Conservation (phyloP, 75 land plant genomes). For the Picea glauca region DNA sequence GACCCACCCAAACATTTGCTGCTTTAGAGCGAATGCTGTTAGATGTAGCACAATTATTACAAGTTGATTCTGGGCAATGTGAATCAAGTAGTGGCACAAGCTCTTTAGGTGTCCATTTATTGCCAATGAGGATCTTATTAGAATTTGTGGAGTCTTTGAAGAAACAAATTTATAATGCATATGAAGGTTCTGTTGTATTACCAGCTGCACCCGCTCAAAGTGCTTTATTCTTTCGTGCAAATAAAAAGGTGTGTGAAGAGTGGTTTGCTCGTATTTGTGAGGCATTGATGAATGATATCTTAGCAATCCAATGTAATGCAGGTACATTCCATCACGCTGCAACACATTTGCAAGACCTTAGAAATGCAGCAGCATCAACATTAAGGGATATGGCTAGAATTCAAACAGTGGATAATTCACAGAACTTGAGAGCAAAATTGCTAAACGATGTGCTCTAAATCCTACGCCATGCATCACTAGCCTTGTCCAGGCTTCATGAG, state of each 20-base stretch:
- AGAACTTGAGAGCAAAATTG: slow-evolving; percentile 35
- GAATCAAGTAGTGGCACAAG: slow-evolving; percentile 43
- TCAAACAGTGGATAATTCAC: slow-evolving; percentile 39
- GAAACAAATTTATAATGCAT: slow-evolving; percentile 94
- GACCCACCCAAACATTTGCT: slow-evolving; percentile 98
- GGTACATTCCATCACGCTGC: slow-evolving; percentile 71
- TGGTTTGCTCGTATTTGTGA: slow-evolving; percentile 99
- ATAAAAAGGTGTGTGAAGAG: slow-evolving; percentile 98
- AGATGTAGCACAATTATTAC: slow-evolving; percentile 74
- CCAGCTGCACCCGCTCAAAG: slow-evolving; percentile 56
- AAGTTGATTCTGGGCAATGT: slow-evolving; percentile 58
- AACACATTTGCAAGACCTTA: slow-evolving; percentile 73
- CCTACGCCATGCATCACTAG: slow-evolving; percentile 63
- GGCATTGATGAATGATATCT: slow-evolving; percentile 91
- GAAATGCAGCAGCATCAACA: slow-evolving; percentile 39
- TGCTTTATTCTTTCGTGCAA: slow-evolving; percentile 83
- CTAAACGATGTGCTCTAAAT: slow-evolving; percentile 57
- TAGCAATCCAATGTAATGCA: slow-evolving; percentile 79
- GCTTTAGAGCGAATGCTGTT: slow-evolving; percentile 95
- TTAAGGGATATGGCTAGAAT: slow-evolving; percentile 47
- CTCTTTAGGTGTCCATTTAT: slow-evolving; percentile 54
- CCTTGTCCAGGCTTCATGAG: slow-evolving; percentile 72
- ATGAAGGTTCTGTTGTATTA: slow-evolving; percentile 84
- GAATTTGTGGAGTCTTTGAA: slow-evolving; percentile 95
- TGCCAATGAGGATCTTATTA: slow-evolving; percentile 89